Evolutionary conservation across 306 rosid species (phyloP).

Genomic region (Trifolium fragiferum): DNA sequence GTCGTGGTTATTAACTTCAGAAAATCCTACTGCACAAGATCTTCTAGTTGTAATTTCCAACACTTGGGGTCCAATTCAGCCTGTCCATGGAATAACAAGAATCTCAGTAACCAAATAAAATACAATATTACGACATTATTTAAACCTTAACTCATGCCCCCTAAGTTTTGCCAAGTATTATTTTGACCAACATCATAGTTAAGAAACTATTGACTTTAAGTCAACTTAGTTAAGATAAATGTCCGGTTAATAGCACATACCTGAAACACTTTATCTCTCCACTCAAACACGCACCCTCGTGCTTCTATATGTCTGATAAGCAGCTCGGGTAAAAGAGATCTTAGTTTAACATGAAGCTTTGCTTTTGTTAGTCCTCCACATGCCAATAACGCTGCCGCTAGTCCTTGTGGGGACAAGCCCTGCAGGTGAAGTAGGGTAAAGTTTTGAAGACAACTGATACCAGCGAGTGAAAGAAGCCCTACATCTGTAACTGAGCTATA

Average conservation of each 20-base stretch:
- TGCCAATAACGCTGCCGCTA: constrained; percentile 78
- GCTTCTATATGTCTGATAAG: constrained; percentile 80
- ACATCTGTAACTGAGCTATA: constrained; percentile 81
- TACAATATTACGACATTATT: neutral
- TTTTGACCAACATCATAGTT: constrained; percentile 17
- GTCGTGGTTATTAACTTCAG: constrained; percentile 24
- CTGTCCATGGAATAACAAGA: constrained; percentile 54
- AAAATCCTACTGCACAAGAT: constrained; percentile 53
- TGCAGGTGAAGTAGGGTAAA: constrained; percentile 74
- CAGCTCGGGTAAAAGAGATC: constrained; percentile 57
- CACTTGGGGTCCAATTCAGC: constrained; percentile 91
- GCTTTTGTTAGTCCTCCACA: constrained; percentile 81
- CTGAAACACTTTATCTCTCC: constrained; percentile 87
- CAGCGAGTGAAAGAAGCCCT: constrained; percentile 85
- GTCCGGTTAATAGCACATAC: constrained; percentile 43
- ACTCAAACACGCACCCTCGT: constrained; percentile 81
- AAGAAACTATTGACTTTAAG: constrained; percentile 18
- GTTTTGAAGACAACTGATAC: constrained; percentile 83
- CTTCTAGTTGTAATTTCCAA: constrained; percentile 85
- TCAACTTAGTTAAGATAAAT: neutral
- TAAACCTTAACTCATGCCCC: neutral
- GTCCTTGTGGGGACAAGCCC: constrained; percentile 75
- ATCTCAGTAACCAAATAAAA: constrained; percentile 29
- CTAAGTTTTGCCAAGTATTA: constrained; percentile 1
- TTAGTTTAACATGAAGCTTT: constrained; percentile 79